Evolutionary conservation across 257 asterid genomes (phyloP), one percentile per base, ranked within the genome.

Genomic region (Nicotiana tomentosiformis): DNA sequence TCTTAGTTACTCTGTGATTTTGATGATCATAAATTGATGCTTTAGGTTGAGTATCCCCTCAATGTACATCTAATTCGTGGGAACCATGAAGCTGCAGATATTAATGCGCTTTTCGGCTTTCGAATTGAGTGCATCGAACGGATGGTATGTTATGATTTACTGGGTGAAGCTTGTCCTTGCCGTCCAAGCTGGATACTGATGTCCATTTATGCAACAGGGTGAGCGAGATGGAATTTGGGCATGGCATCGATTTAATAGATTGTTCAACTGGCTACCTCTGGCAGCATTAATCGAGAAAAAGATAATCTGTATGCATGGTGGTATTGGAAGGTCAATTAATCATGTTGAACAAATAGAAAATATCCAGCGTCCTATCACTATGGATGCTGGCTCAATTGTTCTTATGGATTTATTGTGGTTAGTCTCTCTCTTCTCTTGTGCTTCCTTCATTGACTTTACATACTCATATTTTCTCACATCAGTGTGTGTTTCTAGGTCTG

Each of bases 181-280:
- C 53, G 60, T 77, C 74, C 57, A 51, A 77, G 82, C 78, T 80
- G 43, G 78, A 82, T 43, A 67, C 77, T 46, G 80, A 84, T 26
- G 82, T 77, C 84, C 53, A 57, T 87, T 77, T 69, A 77, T 82
- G 83, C 84, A 86, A 81, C 91, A 96, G 99, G 99, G 99, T 84
- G 99, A 96, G 92, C 92, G 99, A 90, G 99, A 96, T 91, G 99
- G 99, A 86, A 95, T 96, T 61, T 96, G 99, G 98, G 89, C 94
- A 43, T 94, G 99, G 99, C 98, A 96, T 84, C 95, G 98, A 77
- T 90, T 96, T 86, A 96, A 96, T 83, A 88, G 98, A 87, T 89
- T 96, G 87, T 96, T 96, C 86, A 96, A 96, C 88, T 96, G 99
- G 99, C 98, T 96, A 86, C 99, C 99, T 58, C 90, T 95, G 83